Evolutionary conservation across 257 asterid genomes (phyloP), one percentile per base, ranked within the genome.

Genomic region (Oldenlandia corymbosa): DNA sequence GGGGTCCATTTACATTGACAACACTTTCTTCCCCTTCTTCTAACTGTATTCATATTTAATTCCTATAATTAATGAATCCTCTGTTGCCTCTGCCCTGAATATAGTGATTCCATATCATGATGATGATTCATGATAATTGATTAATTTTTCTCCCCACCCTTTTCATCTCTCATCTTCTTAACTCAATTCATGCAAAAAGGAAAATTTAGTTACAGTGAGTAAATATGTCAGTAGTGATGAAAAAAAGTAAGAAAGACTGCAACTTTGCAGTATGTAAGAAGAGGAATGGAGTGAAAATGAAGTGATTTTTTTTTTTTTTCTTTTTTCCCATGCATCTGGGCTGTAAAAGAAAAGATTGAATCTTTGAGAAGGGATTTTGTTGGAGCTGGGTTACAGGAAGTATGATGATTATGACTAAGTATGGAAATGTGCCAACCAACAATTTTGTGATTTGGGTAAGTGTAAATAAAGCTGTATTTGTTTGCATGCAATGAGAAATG

Each of bases 1-100:
- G 77, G 81, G 76, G 65, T 70, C 84, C 80, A 68, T 68, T 70
- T 73, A 2, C 62, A 72, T 69, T 69, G 71, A 76, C 79, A 69
- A 58, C 79, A 72, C 84, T 17, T 64, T 60, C 66, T 11, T 68
- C 73, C 65, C 16, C 31, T 49, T 11, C 45, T 9, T 45, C n/a
- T 52, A n/a, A 6, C 27, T 49, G 10, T 31, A 23, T 50, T 42
- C 34, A 18, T 31, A n/a, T 50, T 30, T 49, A 54, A 26, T 62
- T 51, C 41, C 51, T 60, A 10, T 20, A n/a, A 20, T 74, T 65
- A 43, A 50, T 74, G 73, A 30, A 26, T 58, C 63, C n/a, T 68
- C 62, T 73, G 67, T 63, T 57, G 51, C 63, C 61, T 69, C 62
- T 52, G 64, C n/a, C n/a, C n/a, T n/a, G n/a, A n/a, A n/a, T n/a